Evolutionary conservation across 306 rosid genomes (phyloP).

Genomic region (Hylodesmum podocarpum): DNA sequence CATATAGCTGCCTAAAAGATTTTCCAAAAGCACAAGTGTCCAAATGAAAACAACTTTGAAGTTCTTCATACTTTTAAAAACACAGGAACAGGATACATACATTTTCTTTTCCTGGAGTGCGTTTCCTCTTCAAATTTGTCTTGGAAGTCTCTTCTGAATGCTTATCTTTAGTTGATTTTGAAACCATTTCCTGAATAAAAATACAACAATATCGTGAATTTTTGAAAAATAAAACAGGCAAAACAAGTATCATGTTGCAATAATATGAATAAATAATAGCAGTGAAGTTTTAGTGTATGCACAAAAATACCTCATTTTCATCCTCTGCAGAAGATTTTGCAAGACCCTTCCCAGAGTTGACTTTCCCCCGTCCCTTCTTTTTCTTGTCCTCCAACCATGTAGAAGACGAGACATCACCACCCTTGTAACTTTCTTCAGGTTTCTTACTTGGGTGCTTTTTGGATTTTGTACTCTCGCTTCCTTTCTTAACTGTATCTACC

Average conservation of each 20-base stretch:
- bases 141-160: conserved; percentile 51
- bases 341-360: conserved; percentile 36
- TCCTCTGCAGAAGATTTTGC: conserved; percentile 51
- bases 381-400: conserved; percentile 57
- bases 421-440: conserved; percentile 48
- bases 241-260: not conserved
- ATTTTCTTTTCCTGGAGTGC: conserved; percentile 58
- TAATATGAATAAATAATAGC: not conserved
- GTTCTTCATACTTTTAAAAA: not conserved
- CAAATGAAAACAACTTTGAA: not conserved
- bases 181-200: conserved; percentile 42
- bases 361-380: conserved; percentile 49
- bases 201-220: conserved; percentile 8
- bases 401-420: conserved; percentile 40
- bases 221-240: not conserved
- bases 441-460: conserved; percentile 50
- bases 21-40: not conserved
- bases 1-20: not conserved
- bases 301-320: conserved; percentile 52
- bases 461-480: conserved; percentile 44
- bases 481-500: conserved; percentile 45
- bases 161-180: conserved; percentile 53
- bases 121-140: conserved; percentile 73
- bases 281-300: conserved; percentile 7
- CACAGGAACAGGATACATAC: conserved; percentile 31